A percentile compares a stretch with the other conserved stretches of the same genome.
These are phyloP conservation scores for Cercospora sojina DNA, from an alignment of 2,329 filamentous ascomycete genomes.

Conservation along the genomic window DNA sequence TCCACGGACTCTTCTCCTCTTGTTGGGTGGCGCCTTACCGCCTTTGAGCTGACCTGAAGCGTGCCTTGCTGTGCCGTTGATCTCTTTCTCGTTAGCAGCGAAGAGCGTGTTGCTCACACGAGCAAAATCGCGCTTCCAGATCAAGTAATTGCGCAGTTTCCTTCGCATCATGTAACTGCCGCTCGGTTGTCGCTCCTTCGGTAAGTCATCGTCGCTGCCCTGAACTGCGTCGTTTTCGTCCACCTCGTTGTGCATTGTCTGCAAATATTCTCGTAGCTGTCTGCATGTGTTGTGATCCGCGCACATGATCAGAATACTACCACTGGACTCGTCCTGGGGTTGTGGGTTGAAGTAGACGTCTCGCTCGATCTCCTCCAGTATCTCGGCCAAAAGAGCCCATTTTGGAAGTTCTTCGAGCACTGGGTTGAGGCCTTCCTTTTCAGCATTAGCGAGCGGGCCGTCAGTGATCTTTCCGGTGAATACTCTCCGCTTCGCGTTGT, in stretches of 20 bases:
- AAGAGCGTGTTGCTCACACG: slow-evolving; percentile 79
- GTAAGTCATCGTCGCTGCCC: slow-evolving; percentile 52
- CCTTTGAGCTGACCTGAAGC: slow-evolving; percentile 46
- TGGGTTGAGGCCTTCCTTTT: slow-evolving; percentile 66
- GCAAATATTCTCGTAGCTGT: slow-evolving; percentile 86
- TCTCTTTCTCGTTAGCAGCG: slow-evolving; percentile 73
- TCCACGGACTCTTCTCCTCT: slow-evolving; percentile 79
- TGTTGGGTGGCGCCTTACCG: slow-evolving; percentile 72
- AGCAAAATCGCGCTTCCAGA: slow-evolving; percentile 87
- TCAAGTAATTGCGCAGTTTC: slow-evolving; percentile 79
- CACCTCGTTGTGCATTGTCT: slow-evolving; percentile 69
- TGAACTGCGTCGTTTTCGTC: slow-evolving; percentile 42
- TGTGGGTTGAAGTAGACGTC: slow-evolving; percentile 81
- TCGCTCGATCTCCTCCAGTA: slow-evolving; percentile 88
- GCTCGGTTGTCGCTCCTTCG: slow-evolving; percentile 56
- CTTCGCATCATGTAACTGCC: slow-evolving; percentile 87
- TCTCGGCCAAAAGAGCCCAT: slow-evolving; percentile 84
- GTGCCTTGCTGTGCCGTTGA: slow-evolving; percentile 59
- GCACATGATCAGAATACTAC: slow-evolving; percentile 95
- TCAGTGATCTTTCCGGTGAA: slow-evolving; percentile 72
- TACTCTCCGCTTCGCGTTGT: slow-evolving; percentile 81
- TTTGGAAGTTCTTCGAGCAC: slow-evolving; percentile 94
- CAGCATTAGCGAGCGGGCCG: slow-evolving; percentile 52
- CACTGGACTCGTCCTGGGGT: slow-evolving; percentile 78
- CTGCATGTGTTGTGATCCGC: slow-evolving; percentile 80